Percentiles rank a stretch among this genome's conserved stretches.
phyloP scores from a whole-genome alignment of 2,329 filamentous ascomycete genomes.

The Monilinia laxa region DNA sequence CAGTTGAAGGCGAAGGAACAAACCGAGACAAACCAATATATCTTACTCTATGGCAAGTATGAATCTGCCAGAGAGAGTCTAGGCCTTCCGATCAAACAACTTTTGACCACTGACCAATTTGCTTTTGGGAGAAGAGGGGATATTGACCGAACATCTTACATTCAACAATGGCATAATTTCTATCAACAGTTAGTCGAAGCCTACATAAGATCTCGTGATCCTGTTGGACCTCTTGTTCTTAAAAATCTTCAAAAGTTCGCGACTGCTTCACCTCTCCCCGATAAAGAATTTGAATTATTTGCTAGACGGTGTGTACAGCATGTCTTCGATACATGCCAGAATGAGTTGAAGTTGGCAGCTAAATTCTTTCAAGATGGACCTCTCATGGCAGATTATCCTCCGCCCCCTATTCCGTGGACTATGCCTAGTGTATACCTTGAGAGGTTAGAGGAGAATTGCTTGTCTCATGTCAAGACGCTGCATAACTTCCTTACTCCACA shows the following conservation, averaged over 20 bases:
- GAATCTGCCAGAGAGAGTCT: slow-evolving; percentile 51
- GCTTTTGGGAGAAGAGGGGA: slow-evolving; percentile 56
- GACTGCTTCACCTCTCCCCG: slow-evolving; percentile 31
- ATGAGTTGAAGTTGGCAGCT: slow-evolving; percentile 36
- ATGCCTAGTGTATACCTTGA: slow-evolving; percentile 35
- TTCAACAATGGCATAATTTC: slow-evolving; percentile 61
- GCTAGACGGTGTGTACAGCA: slow-evolving; percentile 36
- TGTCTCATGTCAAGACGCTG: slow-evolving; percentile 37
- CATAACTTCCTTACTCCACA: slow-evolving; percentile 35
- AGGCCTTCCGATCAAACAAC: slow-evolving; percentile 62
- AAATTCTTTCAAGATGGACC: slow-evolving; percentile 38
- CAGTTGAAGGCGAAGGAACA: slow-evolving; percentile 61
- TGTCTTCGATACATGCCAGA: slow-evolving; percentile 40
- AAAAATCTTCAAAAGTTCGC: slow-evolving; percentile 56
- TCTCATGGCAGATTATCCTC: slow-evolving; percentile 33
- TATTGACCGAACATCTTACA: slow-evolving; percentile 58
- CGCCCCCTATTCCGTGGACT: slow-evolving; percentile 27
- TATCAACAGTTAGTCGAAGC: slow-evolving; percentile 52
- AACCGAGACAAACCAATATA: slow-evolving; percentile 71
- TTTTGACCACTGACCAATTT: slow-evolving; percentile 42
- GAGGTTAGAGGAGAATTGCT: slow-evolving; percentile 35
- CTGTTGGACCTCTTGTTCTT: slow-evolving; percentile 54
- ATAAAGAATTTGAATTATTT: slow-evolving; percentile 39
- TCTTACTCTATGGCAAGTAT: slow-evolving; percentile 70
- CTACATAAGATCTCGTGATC: slow-evolving; percentile 47